phyloP scores from a whole-genome alignment of 306 rosid genomes.

The Medicago arabica region DNA sequence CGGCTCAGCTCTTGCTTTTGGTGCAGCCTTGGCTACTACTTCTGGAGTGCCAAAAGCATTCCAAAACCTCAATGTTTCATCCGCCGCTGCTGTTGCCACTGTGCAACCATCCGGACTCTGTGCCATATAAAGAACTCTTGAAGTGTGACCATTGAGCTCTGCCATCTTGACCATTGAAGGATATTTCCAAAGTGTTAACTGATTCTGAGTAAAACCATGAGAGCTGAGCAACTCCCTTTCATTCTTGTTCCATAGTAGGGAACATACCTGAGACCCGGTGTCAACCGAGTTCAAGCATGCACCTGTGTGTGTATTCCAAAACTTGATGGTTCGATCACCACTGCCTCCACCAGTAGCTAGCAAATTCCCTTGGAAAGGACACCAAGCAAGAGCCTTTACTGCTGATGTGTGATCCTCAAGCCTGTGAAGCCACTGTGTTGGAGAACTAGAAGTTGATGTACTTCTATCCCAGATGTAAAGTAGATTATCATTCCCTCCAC shows the following conservation, averaged over 20 bases:
- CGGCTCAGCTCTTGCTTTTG: conserved; percentile 52
- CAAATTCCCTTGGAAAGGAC: conserved; percentile 86
- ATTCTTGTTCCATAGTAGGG: conserved; percentile 85
- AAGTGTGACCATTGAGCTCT: conserved; percentile 88
- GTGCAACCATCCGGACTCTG: conserved; percentile 66
- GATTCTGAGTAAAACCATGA: conserved; percentile 82
- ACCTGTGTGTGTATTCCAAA: conserved; percentile 93
- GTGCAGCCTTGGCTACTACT: conserved; percentile 50
- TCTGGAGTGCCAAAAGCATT: conserved; percentile 67
- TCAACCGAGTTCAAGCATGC: conserved; percentile 87
- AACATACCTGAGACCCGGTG: conserved; percentile 89
- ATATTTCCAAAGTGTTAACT: conserved; percentile 85
- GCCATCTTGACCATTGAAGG: conserved; percentile 94
- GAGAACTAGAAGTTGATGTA: conserved; percentile 63
- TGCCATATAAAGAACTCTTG: conserved; percentile 87
- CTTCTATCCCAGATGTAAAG: conserved; percentile 78
- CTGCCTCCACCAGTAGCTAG: conserved; percentile 84
- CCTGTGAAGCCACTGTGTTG: conserved; percentile 86
- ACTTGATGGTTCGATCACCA: conserved; percentile 76
- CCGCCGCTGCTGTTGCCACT: conserved; percentile 69
- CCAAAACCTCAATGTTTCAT: conserved; percentile 66
- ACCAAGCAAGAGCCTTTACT: conserved; percentile 89
- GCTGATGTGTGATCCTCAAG: conserved; percentile 83
- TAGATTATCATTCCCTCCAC: conserved; percentile 88
- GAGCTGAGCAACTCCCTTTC: conserved; percentile 92